Conservation (phyloP, 192 early-diverging fungal species). For the Coemansia sp. region DNA sequence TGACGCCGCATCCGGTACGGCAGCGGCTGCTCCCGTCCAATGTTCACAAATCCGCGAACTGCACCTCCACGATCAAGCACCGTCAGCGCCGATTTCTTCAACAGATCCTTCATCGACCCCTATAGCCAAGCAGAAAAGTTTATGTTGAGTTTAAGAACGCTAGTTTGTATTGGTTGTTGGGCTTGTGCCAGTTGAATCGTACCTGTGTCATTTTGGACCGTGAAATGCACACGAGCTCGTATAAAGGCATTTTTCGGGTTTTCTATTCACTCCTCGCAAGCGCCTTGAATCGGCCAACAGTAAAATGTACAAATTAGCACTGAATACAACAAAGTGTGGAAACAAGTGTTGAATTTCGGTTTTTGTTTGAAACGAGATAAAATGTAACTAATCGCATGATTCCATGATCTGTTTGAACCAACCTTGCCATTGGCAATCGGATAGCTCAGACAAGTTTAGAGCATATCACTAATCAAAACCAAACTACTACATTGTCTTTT, state of each 20-base stretch:
- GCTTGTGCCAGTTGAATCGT: not conserved
- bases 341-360: not conserved
- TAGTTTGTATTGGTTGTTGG: too few relatives aligned
- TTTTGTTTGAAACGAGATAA: not conserved
- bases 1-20: constrained; percentile 89
- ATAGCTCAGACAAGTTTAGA: too few relatives aligned
- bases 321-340: not conserved
- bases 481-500: not conserved
- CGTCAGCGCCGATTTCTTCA: constrained; percentile 71
- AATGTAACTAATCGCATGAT: not conserved
- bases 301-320: constrained; percentile 3
- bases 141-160: not conserved
- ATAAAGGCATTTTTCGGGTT: constrained; percentile 59
- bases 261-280: not conserved
- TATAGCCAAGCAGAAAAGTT: constrained; percentile 24
- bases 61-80: constrained; percentile 85
- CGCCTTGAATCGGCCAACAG: not conserved
- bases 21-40: constrained; percentile 63
- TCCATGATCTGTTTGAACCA: not conserved
- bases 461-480: not conserved
- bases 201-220: constrained; percentile 59
- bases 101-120: constrained; percentile 67
- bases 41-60: constrained; percentile 77
- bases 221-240: constrained; percentile 70
- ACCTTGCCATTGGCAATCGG: too few relatives aligned